phyloP scores from a whole-genome alignment of 805 yeast species.

The Phaffomyces opuntiae region DNA sequence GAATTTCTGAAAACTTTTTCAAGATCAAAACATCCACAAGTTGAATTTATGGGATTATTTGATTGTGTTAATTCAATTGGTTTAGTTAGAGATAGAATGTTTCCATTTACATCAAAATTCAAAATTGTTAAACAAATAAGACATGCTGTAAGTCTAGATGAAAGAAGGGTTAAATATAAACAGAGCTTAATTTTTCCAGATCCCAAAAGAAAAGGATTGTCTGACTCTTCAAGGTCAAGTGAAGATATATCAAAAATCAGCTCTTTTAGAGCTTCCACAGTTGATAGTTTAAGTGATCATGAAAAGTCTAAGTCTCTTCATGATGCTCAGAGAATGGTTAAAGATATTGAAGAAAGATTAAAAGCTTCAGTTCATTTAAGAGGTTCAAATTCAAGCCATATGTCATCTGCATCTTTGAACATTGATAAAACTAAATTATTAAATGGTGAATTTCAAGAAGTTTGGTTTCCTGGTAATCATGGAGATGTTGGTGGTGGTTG shows the following conservation, averaged over 20 bases:
- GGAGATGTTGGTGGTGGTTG: slow-evolving; percentile 69
- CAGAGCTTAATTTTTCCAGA: slow-evolving; percentile 46
- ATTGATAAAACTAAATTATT: slow-evolving; percentile 20
- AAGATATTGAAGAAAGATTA: slow-evolving; percentile 9
- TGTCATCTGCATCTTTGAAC: slow-evolving; percentile 7
- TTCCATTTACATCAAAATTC: slow-evolving; percentile 49
- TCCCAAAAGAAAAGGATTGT: slow-evolving; percentile 19
- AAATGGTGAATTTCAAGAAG: slow-evolving; percentile 37
- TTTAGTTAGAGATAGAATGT: slow-evolving; percentile 45
- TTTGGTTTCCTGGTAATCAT: slow-evolving; percentile 68
- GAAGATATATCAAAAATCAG: neutral
- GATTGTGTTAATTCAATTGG: slow-evolving; percentile 69
- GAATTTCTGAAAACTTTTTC: slow-evolving; percentile 53
- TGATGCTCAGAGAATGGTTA: slow-evolving; percentile 13
- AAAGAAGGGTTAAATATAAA: slow-evolving; percentile 55
- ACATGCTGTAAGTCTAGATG: slow-evolving; percentile 64
- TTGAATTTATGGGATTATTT: slow-evolving; percentile 61
- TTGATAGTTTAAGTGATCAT: neutral
- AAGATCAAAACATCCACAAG: slow-evolving; percentile 31
- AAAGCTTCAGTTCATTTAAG: neutral
- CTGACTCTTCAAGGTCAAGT: neutral
- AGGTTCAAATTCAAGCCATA: neutral
- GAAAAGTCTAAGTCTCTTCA: neutral
- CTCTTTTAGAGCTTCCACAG: neutral
- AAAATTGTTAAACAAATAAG: slow-evolving; percentile 50